Evolutionary conservation across 2,329 filamentous ascomycete species (phyloP), one percentile per base, ranked within the genome.

Genomic region (Tolypocladium tropicale): DNA sequence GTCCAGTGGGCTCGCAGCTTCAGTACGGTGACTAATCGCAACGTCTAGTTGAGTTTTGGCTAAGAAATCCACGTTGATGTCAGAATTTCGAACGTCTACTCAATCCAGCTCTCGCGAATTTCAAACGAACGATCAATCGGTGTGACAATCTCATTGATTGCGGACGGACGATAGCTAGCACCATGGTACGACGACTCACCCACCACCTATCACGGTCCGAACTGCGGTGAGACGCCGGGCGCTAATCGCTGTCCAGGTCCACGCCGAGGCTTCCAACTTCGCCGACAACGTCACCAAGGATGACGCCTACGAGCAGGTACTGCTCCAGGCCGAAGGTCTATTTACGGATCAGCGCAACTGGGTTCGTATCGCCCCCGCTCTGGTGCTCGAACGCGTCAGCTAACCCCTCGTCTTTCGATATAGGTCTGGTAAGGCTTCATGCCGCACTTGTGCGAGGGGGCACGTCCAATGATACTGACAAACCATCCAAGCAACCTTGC

Each of bases 181-280:
- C 34, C 28, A 55, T 55, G 34, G 54, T 52, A 32, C 4, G 48
- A 7, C 12, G 4, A 28, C 28, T 21, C 28, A 32, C 9, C n/a
- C 9, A 12, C 46, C 16, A 12, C 3, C 18, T 30, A 33, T n/a
- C n/a, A n/a, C n/a, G n/a, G 14, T 6, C 4, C 28, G 7, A 16
- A 4, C 9, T n/a, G 10, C 6, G 18, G 18, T 14, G 28, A 32
- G 33, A 11, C 7, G 9, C 4, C 18, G 18, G 46, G 18, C 21
- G 46, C 46, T 32, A 30, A 23, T 21, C 5, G 28, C 28, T 53
- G 18, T 11, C 11, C 56, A 84, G 86, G 86, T 89, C 57, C 89
- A 93, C 73, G 89, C 89, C 53, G 88, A 93, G 67, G 83, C 88
- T 3, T 89, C 88, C 54, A 89, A 83, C 64, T 93, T 93, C 70